Percentiles rank a stretch among this genome's conserved stretches.
Evolutionary conservation across 768 basidiomycete species (phyloP).

Genomic region (Russula abietina): DNA sequence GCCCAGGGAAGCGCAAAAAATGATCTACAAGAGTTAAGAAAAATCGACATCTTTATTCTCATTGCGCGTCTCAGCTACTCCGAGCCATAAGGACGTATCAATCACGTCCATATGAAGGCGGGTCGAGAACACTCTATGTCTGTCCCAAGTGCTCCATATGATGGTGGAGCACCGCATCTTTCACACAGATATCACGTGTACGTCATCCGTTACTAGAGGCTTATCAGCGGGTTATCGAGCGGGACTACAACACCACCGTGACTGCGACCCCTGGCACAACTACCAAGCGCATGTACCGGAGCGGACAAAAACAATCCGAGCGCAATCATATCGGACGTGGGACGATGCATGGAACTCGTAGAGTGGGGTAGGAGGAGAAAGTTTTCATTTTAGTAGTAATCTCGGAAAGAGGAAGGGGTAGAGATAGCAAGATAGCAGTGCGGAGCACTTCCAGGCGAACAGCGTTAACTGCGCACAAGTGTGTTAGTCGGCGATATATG

Average conservation of each 20-base stretch:
- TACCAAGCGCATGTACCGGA: no score
- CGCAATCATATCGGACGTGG: background rate
- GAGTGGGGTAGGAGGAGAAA: background rate
- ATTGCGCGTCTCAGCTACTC: background rate
- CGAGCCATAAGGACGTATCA: background rate
- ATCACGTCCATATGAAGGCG: background rate
- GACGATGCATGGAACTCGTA: background rate
- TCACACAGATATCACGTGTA: background rate
- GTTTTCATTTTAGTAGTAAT: background rate
- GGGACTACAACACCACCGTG: no score
- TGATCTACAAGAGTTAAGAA: background rate
- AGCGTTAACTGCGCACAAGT: conserved; percentile 11
- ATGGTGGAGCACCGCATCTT: background rate
- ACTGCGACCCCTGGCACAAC: no score
- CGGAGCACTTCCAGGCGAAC: background rate
- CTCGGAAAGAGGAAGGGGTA: background rate
- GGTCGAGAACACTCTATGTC: background rate
- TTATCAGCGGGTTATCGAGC: no score
- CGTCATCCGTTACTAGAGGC: background rate
- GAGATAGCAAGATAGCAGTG: background rate
- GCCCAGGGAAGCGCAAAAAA: background rate
- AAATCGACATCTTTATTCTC: background rate
- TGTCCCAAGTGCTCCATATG: background rate
- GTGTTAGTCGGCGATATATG: background rate
- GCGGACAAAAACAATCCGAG: background rate